Conservation (phyloP, 192 early-diverging fungal genomes). For the Backusella mclennaniae region DNA sequence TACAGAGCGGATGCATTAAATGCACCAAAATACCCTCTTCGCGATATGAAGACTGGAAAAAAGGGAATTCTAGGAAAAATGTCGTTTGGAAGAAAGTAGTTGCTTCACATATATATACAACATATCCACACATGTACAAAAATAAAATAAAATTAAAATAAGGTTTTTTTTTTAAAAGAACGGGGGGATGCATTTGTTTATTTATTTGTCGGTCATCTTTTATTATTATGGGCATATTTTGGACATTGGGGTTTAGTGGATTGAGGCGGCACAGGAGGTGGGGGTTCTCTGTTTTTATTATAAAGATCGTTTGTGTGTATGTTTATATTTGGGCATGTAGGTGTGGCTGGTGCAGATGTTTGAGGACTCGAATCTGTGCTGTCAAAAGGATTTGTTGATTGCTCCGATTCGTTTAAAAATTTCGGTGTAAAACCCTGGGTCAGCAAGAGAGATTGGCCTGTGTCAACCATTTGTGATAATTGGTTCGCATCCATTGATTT, state of each 20-base stretch:
- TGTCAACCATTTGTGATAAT: neutral
- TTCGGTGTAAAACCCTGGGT: neutral
- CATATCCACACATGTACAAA: neutral
- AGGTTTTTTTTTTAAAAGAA: neutral
- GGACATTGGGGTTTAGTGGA: neutral
- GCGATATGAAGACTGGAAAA: constrained; percentile 11
- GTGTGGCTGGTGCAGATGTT: neutral
- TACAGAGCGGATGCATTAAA: constrained; percentile 23
- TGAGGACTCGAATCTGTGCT: neutral
- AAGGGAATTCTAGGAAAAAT: constrained; percentile 1
- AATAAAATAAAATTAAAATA: neutral
- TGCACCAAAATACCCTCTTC: constrained; percentile 33
- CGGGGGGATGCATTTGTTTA: neutral
- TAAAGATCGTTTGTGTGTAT: neutral
- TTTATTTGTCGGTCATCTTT: neutral
- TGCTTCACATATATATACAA: neutral
- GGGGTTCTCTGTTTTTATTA: neutral
- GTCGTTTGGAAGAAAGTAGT: constrained; percentile 11
- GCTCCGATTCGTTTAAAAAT: neutral
- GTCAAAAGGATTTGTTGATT: neutral
- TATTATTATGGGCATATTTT: constrained; percentile 1
- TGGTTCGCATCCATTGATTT: neutral
- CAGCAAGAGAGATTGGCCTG: neutral
- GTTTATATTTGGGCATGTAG: neutral
- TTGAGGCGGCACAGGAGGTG: neutral